Evolutionary conservation across 306 rosid species (phyloP), one percentile per base, ranked within the genome.

Genomic region (Gastrolobium bilobum): DNA sequence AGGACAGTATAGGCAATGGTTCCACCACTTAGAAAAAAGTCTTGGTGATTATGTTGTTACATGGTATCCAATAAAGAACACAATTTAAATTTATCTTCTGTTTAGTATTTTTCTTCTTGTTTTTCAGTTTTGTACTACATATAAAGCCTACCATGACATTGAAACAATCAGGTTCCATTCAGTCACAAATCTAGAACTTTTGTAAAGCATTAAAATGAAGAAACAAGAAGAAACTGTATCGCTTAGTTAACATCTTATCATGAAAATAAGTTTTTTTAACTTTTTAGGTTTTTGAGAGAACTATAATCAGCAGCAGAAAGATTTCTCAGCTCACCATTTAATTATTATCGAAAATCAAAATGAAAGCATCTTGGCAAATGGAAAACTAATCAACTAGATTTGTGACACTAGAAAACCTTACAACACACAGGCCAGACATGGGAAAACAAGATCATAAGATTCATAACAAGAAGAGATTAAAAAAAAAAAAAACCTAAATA

Each of bases 361-460:
- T 33, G 69, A 60, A 66, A 13, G 42, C 53, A 38, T 44, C 75
- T 71, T 53, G 52, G 50, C 26, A 68, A 42, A 71, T 40, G 42
- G 52, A 13, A 37, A 72, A 54, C 61, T 35, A 75, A 53, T 68
- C 29, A 67, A 67, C 11, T 52, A 43, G 26, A 52, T 48, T 43
- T 50, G 42, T 58, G 34, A 33, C 50, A 31, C 29, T 46, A 59
- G 43, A 40, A 72, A 81, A 57, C 56, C 52, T 50, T 47, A 43
- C 4, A 81, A 35, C 10, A 61, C 59, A 42, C 15, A 30, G 30
- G 63, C 30, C 62, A 33, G 57, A 64, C 43, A 59, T 72, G 52
- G 63, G 37, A 83, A 73, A 31, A 37, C 53, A 70, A 30, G 33
- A 68, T 69, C 34, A 83, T n/a, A n/a, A n/a, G n/a, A n/a, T n/a